These are phyloP conservation scores for Eucalyptus sp. DNA, from an alignment of 345 rosid genomes.

Conservation along the genomic window DNA sequence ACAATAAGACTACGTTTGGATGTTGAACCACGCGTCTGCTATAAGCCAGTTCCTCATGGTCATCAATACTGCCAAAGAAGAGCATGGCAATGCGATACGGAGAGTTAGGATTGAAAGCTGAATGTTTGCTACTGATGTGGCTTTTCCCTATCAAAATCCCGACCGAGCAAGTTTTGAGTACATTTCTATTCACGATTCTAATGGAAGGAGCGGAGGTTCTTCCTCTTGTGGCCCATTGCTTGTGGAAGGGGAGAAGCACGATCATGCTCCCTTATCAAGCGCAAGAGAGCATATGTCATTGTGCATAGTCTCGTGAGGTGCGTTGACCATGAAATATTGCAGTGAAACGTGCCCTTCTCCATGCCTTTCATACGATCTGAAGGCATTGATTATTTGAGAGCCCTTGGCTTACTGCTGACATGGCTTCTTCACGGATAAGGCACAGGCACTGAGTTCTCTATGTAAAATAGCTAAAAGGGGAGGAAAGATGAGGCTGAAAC, in stretches of 20 bases:
- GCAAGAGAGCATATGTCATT: not conserved
- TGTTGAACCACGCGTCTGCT: constrained; percentile 13
- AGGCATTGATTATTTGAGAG: not conserved
- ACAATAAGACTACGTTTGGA: not conserved
- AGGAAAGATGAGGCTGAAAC: too few species aligned
- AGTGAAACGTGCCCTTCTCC: too few species aligned
- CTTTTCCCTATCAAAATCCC: constrained; percentile 16
- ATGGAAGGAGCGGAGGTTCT: not conserved
- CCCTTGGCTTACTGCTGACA: not conserved
- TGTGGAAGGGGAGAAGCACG: constrained; percentile 18
- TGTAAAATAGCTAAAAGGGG: too few species aligned
- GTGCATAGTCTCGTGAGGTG: not conserved
- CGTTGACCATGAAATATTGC: not conserved
- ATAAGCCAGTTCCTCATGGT: constrained; percentile 14
- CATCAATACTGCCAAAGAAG: constrained; percentile 12
- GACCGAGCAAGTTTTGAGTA: constrained; percentile 4
- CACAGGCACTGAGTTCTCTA: constrained; percentile 3
- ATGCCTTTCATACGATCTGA: not conserved
- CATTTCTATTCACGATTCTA: not conserved
- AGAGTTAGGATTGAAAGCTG: not conserved
- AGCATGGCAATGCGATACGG: constrained; percentile 2
- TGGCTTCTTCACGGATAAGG: not conserved
- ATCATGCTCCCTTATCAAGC: not conserved
- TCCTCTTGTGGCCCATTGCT: not conserved
- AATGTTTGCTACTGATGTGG: not conserved